Evolutionary conservation across 495 filamentous ascomycete species (phyloP), one percentile per base, ranked within the genome.

Genomic region (Penicillium taxi): DNA sequence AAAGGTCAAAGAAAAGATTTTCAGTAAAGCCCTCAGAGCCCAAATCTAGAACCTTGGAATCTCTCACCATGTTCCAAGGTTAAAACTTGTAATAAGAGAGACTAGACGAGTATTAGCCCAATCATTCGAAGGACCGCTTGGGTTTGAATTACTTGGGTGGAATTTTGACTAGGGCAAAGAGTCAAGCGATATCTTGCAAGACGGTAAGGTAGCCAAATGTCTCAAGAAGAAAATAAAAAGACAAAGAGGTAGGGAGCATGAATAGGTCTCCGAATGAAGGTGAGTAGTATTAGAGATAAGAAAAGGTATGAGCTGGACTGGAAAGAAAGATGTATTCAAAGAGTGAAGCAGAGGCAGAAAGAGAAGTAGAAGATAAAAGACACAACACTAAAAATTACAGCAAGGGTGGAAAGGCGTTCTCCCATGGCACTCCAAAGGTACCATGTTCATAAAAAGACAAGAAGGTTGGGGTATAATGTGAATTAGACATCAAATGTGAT

Each of bases 401-500:
- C 26, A n/a, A 13, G 26, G 5, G 26, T 12, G 5, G 15, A 5
- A 12, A 5, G 15, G 26, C 15, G 5, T 28, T 13, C 26, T 28
- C 29, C 29, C 29, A 30, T n/a, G 22, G 17, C 26, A 28, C 13
- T 35, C 41, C 33, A 44, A 39, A 27, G 32, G 22, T 18, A 35
- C 16, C 26, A 16, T 26, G 14, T 5, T 35, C 28, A 14, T 28
- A 33, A 27, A 26, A 41, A 50, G 33, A 40, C 26, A 34, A 39
- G 25, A 35, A 19, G 21, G 22, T 41, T 36, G 35, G 42, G 41
- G 45, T 49, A 50, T 51, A 52, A 44, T 18, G 41, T 32, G 26
- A 37, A 44, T 37, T 44, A 46, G 46, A 41, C 50, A 48, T 48
- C 44, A 43, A 43, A 26, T 17, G 31, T n/a, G 35, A 27, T 22